Conservation (phyloP, 2,329 filamentous ascomycete species). For the Fusarium sp. region DNA sequence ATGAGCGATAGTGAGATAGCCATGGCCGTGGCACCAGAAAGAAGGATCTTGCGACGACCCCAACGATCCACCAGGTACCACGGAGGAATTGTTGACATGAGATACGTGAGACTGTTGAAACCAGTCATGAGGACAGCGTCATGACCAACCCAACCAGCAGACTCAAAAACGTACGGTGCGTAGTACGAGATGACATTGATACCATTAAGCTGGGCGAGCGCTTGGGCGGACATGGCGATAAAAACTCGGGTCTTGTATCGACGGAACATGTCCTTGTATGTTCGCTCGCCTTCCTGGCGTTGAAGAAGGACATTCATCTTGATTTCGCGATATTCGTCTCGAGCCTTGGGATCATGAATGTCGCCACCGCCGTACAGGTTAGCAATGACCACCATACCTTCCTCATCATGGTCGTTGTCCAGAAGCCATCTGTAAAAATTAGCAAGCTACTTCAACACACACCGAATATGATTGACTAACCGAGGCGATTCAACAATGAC, state of each 20-base stretch:
- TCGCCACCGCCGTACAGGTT: conserved; percentile 97
- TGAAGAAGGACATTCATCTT: conserved; percentile 97
- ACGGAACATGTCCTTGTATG: conserved; percentile 94
- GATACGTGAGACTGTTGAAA: conserved; percentile 90
- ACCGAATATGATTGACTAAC: conserved; percentile 60
- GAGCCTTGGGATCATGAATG: conserved; percentile 90
- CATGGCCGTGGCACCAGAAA: conserved; percentile 92
- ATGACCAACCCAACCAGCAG: conserved; percentile 93
- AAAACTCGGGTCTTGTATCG: conserved; percentile 92
- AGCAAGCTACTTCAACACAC: conserved; percentile 33
- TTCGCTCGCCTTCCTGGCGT: conserved; percentile 93
- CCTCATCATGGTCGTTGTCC: conserved; percentile 97
- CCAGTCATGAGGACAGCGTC: conserved; percentile 96
- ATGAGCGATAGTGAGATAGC: conserved; percentile 87
- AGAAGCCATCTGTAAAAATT: conserved; percentile 81
- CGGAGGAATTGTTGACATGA: conserved; percentile 91
- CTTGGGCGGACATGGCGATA: conserved; percentile 98
- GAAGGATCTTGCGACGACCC: conserved; percentile 88
- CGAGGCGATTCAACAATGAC: conserved; percentile 96
- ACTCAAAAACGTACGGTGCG: conserved; percentile 94
- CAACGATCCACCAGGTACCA: conserved; percentile 97
- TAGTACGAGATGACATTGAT: conserved; percentile 99
- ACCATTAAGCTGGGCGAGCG: conserved; percentile 94
- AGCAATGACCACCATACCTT: conserved; percentile 97
- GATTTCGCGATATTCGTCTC: conserved; percentile 97